phyloP scores from a whole-genome alignment of 345 rosid genomes.

The Sisymbrium irio region DNA sequence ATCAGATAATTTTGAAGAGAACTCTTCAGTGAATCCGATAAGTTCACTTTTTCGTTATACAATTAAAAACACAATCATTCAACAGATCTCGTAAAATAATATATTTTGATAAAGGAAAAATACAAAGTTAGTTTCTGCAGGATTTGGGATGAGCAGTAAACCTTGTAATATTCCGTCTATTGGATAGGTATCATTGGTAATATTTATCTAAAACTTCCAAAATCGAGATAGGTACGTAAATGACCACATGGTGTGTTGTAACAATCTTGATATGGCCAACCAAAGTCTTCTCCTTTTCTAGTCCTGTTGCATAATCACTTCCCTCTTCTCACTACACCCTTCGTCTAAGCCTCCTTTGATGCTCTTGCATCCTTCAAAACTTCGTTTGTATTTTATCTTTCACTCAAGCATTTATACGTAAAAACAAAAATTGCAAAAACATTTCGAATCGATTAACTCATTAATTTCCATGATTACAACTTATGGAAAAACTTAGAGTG shows the following conservation, averaged over 20 bases:
- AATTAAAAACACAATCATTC: background rate
- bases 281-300: constrained; percentile 13
- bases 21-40: background rate
- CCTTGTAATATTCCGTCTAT: background rate
- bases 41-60: background rate
- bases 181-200: background rate
- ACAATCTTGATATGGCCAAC: constrained; percentile 25
- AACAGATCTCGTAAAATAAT: background rate
- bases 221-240: constrained; percentile 8
- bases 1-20: too few species aligned
- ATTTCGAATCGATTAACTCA: background rate
- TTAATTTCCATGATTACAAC: background rate
- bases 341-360: background rate
- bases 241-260: constrained; percentile 26
- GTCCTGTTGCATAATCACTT: constrained; percentile 1
- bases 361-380: background rate
- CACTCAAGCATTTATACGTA: background rate
- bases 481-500: background rate
- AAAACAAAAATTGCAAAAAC: background rate
- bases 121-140: background rate
- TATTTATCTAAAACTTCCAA: background rate
- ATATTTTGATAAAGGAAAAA: background rate
- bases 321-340: background rate
- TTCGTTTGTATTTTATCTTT: background rate
- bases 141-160: background rate